Percentiles rank a stretch among this genome's conserved stretches.
These are phyloP conservation scores for Fusarium palustre DNA, from an alignment of 2,329 filamentous ascomycete genomes.

Conservation along the genomic window DNA sequence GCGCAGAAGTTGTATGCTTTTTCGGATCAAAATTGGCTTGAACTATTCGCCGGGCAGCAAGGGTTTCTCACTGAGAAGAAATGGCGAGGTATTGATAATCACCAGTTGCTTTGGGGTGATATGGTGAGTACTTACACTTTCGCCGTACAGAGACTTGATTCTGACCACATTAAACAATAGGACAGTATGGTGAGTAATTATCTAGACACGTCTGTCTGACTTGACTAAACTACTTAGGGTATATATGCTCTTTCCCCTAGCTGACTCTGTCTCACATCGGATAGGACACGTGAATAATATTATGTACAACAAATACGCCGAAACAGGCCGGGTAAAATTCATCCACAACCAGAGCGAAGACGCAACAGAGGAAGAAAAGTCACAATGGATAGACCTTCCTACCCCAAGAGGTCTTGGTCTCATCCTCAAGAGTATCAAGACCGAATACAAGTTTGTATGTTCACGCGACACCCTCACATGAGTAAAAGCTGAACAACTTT, in stretches of 20 bases:
- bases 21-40: slow-evolving; percentile 11
- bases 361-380: slow-evolving; percentile 5
- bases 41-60: slow-evolving; percentile 24
- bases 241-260: accelerated
- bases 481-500: neutral
- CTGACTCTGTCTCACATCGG: neutral
- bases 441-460: slow-evolving; percentile 32
- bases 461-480: accelerated
- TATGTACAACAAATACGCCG: slow-evolving; percentile 37
- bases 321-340: slow-evolving; percentile 27
- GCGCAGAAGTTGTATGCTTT: neutral
- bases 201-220: accelerated
- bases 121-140: slow-evolving; percentile 15
- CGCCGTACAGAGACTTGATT: neutral
- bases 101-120: slow-evolving; percentile 34
- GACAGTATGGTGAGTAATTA: slow-evolving; percentile 29
- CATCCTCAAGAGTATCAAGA: slow-evolving; percentile 35
- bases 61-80: slow-evolving; percentile 22
- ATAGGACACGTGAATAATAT: slow-evolving; percentile 36
- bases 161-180: neutral
- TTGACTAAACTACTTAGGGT: neutral
- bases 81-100: slow-evolving; percentile 27
- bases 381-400: slow-evolving; percentile 23
- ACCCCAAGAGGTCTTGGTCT: slow-evolving; percentile 22
- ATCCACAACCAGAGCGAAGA: slow-evolving; percentile 22